Evolutionary conservation across 768 basidiomycete species (phyloP), one percentile per base, ranked within the genome.

Genomic region (Suillus clintonianus): DNA sequence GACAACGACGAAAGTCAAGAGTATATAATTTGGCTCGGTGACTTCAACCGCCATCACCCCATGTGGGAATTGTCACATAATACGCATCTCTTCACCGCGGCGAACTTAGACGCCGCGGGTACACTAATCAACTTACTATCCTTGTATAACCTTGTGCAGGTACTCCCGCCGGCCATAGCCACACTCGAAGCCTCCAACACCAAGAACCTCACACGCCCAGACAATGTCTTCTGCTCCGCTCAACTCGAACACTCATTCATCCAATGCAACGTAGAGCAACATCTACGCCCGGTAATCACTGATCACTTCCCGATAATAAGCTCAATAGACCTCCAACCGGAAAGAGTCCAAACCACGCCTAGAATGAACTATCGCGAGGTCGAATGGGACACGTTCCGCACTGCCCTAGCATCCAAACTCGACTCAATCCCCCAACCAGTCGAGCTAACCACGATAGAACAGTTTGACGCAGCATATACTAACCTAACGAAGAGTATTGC

Each of bases 301-400:
- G 30, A 51, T 5, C 30, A 51, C 0, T 51, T 30, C 1, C 50
- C 50, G 0, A 32, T 32, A 0, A 32, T 51, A 0, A 51, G 50
- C 5, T 5, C 2, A 0, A 0, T 51, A 2, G 27, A 51, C 4
- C 5, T 51, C 0, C 8, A 9, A 0, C 50, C 50, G 0, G n/a
- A n/a, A n/a, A n/a, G n/a, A n/a, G n/a, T n/a, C n/a, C n/a, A n/a
- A n/a, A n/a, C n/a, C n/a, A n/a, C n/a, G n/a, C n/a, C n/a, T n/a
- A n/a, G n/a, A n/a, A n/a, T n/a, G n/a, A n/a, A n/a, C n/a, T n/a
- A n/a, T n/a, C n/a, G n/a, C n/a, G n/a, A n/a, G n/a, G n/a, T n/a
- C n/a, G n/a, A n/a, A n/a, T n/a, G n/a, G n/a, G n/a, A n/a, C n/a
- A n/a, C n/a, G n/a, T n/a, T n/a, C n/a, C n/a, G n/a, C n/a, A n/a